Conservation (phyloP, 495 filamentous ascomycete species). For the Xylaria nigripes region DNA sequence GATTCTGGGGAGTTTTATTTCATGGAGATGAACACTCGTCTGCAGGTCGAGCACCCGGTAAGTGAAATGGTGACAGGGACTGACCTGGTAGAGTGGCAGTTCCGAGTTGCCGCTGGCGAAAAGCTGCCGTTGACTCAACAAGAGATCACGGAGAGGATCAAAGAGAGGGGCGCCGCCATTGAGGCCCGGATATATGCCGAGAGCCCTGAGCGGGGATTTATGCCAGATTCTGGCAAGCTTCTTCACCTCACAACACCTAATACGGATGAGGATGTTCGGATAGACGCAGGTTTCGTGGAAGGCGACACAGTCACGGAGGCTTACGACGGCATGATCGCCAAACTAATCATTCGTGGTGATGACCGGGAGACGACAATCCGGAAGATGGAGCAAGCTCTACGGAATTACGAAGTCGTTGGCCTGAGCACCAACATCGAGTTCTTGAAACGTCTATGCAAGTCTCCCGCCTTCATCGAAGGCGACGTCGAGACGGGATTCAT, state of each 20-base stretch:
- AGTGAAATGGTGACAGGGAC: conserved; percentile 95
- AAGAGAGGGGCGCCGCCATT: conserved; percentile 73
- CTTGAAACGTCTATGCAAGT: conserved; percentile 73
- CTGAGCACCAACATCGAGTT: conserved; percentile 96
- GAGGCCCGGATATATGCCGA: conserved; percentile 97
- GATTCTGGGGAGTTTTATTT: conserved; percentile 93
- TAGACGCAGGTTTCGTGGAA: conserved; percentile 85
- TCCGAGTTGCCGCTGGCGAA: conserved; percentile 82
- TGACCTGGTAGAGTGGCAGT: conserved; percentile 94
- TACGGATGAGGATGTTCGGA: conserved; percentile 62
- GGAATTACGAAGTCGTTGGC: conserved; percentile 87
- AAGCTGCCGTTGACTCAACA: conserved; percentile 78
- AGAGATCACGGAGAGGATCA: conserved; percentile 69
- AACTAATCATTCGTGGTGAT: conserved; percentile 83
- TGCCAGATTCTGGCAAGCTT: conserved; percentile 86
- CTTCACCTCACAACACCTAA: conserved; percentile 71
- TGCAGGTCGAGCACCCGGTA: conserved; percentile 96
- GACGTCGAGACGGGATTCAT: conserved; percentile 96
- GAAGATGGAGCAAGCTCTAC: conserved; percentile 72
- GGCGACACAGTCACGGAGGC: conserved; percentile 92
- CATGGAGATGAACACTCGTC: conserved; percentile 99
- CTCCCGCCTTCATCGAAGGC: conserved; percentile 73
- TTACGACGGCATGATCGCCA: conserved; percentile 98
- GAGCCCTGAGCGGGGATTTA: conserved; percentile 81
- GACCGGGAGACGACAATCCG: conserved; percentile 73